phyloP scores from a whole-genome alignment of 129 eudicot genomes.

The Gnaphalium uliginosum region DNA sequence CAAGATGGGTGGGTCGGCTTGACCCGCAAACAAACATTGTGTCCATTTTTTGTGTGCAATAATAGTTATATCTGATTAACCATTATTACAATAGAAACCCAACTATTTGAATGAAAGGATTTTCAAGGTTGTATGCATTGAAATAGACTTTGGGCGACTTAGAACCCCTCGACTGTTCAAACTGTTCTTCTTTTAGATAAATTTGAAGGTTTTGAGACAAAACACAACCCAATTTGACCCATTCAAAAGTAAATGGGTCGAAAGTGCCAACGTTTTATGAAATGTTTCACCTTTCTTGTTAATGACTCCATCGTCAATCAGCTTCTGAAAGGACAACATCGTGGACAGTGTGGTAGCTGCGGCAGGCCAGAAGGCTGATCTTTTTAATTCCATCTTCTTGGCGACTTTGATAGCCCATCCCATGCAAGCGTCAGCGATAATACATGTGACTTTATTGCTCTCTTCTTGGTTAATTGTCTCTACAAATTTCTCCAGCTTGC shows the following conservation, averaged over 20 bases:
- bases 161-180: neutral
- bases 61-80: neutral
- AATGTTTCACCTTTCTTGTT: constrained; percentile 34
- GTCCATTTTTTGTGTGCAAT: no score
- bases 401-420: constrained; percentile 46
- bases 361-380: constrained; percentile 41
- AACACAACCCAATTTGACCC: constrained; percentile 22
- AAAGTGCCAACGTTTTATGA: neutral
- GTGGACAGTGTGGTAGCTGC: constrained; percentile 31
- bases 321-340: constrained; percentile 13
- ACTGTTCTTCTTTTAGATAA: neutral
- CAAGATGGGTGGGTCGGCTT: neutral
- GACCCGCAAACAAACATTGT: neutral
- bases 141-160: neutral
- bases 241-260: neutral
- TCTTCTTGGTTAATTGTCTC: constrained; percentile 29
- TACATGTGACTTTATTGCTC: constrained; percentile 30
- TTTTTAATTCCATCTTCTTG: constrained; percentile 31
- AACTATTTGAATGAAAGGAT: neutral
- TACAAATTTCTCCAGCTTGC: constrained; percentile 30
- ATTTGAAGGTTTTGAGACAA: neutral
- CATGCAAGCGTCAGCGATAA: constrained; percentile 41
- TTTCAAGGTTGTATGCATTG: neutral
- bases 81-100: neutral
- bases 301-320: constrained; percentile 41